Evolutionary conservation across 208 protist species (phyloP), one percentile per base, ranked within the genome.

Genomic region (Trypanosoma melophagium): DNA sequence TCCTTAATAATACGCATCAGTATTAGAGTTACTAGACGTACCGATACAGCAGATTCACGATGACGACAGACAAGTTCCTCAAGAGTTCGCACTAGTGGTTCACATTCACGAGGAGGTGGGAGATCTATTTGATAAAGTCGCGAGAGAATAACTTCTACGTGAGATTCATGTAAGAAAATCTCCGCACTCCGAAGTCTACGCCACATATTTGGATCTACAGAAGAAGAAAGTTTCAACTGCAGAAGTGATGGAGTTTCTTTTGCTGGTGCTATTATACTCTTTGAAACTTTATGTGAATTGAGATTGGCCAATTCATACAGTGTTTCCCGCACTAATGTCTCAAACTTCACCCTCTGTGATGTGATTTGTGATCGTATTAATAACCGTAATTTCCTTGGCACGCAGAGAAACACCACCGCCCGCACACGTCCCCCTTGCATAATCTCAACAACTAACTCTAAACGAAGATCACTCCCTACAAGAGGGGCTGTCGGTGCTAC

Each of bases 131-230:
- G 45, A 2, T 22, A 3, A 0, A 64, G 24, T 21, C 12, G 45
- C 2, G 12, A 22, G 7, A 64, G 59, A 52, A 31, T 41, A 10
- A 12, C n/a, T 42, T 64, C 59, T 22, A 64, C 44, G 10, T 24
- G 28, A 22, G 38, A 38, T 7, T 19, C 44, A n/a, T 38, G 17
- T 21, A 21, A 40, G 21, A 40, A n/a, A 21, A 19, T 50, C n/a
- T 50, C 44, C 45, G 17, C 45, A n/a, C 17, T 19, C 41, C 45
- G 45, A 17, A 68, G 28, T 16, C 50, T 8, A 49, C 50, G 28
- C 63, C 63, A 68, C 19, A 58, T 10, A 52, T 58, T 68, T 22
- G 50, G 63, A 40, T 68, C 63, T 12, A 68, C 5, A 17, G 50
- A 68, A 35, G 50, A 59, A 38, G 50, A 68, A 31, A 53, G 50